Base-by-base conservation (phyloP, 2,329 filamentous ascomycete species). In the Xylariaceae sp. region DNA sequence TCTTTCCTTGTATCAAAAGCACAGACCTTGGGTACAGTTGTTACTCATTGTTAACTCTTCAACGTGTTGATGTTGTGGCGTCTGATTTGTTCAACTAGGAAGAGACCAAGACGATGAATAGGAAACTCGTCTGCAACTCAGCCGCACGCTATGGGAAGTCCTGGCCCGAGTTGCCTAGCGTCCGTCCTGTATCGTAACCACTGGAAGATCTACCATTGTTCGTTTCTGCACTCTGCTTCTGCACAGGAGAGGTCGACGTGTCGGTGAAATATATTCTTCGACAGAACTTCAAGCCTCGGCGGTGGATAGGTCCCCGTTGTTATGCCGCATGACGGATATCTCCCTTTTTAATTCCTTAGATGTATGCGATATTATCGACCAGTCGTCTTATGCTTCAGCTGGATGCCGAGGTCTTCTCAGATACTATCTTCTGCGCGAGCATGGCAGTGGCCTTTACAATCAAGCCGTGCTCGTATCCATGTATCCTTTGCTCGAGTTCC, bases 371-470 rank as follows among this genome's bases (percentile, higher is more conserved):
- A 49, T 35, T 50, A 49, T 35, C 18, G 49, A 49, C 44, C 6
- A 47, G 48, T 56, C 15, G 9, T 23, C 13, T 39, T 37, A 37
- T 17, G 50, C 45, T 30, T 62, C 56, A 64, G 58, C 51, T 61
- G 23, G 62, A 59, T 53, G 61, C 57, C n/a, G 61, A 61, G 57
- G 37, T 51, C 53, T 66, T 69, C 30, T 51, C 62, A 39, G 63
- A 55, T 10, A 60, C 61, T 57, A 69, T 68, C 60, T 67, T 64
- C 51, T 67, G 59, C 47, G 66, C 65, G 34, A 69, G 52, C 7
- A 64, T 50, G 11, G 68, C 77, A 41, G 82, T 82, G 18, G 86
- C 88, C 68, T 88, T 82, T 51, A 90, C 82, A 67, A 90, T 88
- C 62, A 87, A 73, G 57, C 77, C 77, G 78, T 88, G 87, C 74